Conservation (phyloP, 1,284 basidiomycete genomes). For the Papiliotrema laurentii region DNA sequence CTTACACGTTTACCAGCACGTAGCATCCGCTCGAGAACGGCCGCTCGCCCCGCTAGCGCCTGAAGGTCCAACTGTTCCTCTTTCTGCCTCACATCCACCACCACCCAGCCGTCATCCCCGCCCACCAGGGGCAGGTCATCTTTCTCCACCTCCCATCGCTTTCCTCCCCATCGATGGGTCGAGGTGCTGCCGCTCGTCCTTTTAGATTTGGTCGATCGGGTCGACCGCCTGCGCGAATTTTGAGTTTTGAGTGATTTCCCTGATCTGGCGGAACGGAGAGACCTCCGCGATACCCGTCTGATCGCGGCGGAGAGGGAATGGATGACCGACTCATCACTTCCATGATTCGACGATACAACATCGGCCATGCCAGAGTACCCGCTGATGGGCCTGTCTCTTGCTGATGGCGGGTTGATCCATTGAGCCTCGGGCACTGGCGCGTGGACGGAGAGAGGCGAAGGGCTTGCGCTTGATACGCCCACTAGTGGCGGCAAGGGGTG, state of each 20-base stretch:
- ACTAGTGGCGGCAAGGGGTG: not conserved
- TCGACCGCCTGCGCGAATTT: not conserved
- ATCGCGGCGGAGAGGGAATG: slow-evolving; percentile 5
- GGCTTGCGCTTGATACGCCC: not conserved
- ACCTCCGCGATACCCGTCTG: not conserved
- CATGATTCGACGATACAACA: not conserved
- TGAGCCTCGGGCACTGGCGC: not conserved
- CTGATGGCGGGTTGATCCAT: not conserved
- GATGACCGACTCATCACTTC: not conserved
- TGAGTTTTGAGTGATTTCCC: not conserved
- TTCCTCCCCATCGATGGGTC: slow-evolving; percentile 5
- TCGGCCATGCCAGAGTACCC: slow-evolving; percentile 12
- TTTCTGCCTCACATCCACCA: slow-evolving; percentile 5
- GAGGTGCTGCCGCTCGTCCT: slow-evolving; percentile 11
- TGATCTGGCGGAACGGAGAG: not conserved
- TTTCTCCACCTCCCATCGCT: slow-evolving; percentile 11
- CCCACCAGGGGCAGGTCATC: not conserved
- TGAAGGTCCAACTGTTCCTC: slow-evolving; percentile 32
- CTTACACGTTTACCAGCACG: slow-evolving; percentile 35
- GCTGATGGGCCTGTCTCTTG: not conserved
- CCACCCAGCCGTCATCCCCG: slow-evolving; percentile 1
- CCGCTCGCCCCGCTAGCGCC: slow-evolving; percentile 30
- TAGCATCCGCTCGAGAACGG: slow-evolving; percentile 35
- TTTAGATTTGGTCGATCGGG: slow-evolving; percentile 9
- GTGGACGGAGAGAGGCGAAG: not conserved